Base-by-base conservation (phyloP, 129 eudicot genomes). In the Tanacetum coccineum region DNA sequence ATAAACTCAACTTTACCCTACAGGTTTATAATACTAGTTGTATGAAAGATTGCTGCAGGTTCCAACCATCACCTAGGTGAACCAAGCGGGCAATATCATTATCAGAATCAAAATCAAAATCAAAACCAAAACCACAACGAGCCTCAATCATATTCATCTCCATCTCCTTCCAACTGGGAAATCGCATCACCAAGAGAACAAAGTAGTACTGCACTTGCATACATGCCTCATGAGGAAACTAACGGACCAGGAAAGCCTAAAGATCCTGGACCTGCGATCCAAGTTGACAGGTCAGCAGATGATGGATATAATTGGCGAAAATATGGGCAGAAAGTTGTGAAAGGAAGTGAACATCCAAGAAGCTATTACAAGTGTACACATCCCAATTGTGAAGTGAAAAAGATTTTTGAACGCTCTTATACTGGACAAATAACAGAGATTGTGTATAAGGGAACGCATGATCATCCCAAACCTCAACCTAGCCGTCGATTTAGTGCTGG, bases 251-350 rank as follows among this genome's bases (percentile, higher is more conserved):
- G 74, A 11, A 79, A 79, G 59, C 74, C 84, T 11, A 81, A 82
- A 74, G 95, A 86, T 71, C 51, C 53, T 45, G 69, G 69, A n/a
- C 78, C 98, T 30, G 69, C 81, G 3, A 78, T 78, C 57, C 71
- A 80, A 47, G 69, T 80, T 68, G 97, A 91, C 46, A 86, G 91
- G 79, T 83, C 96, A 58, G 80, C 96, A 26, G 96, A 88, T 50
- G 98, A 93, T 76, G 98, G 98, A 49, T 93, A 78, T 75, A 93
- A 93, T 64, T 93, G 98, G 98, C 79, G 98, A 70, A 93, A 93
- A 70, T 93, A 93, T 71, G 98, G 98, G 67, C 98, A 93, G 83
- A 93, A 93, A 81, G 85, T 93, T 66, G 98, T 93, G 17, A 93
- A 93, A 72, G 98, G 96, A 70, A 80, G 98, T 75, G 98, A 93